These are phyloP conservation scores for Cryptosporidium ubiquitum DNA, from an alignment of 169 alveolate genomes.

Conservation along the genomic window DNA sequence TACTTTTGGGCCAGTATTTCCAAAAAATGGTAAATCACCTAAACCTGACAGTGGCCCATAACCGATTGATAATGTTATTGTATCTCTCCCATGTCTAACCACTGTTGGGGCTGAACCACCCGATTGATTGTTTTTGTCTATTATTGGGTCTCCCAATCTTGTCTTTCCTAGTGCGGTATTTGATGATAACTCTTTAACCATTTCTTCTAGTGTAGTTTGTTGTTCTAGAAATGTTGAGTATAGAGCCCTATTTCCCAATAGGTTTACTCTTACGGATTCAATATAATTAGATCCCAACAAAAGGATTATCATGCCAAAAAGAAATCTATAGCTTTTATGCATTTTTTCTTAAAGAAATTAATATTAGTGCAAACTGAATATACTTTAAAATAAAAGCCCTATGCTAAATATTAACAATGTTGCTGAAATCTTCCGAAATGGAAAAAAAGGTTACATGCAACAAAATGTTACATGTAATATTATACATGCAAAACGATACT, in stretches of 20 bases:
- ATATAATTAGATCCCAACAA: neutral
- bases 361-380: neutral
- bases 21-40: constrained; percentile 70
- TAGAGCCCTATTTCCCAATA: constrained; percentile 22
- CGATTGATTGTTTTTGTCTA: neutral
- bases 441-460: neutral
- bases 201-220: constrained; percentile 53
- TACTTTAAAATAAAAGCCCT: neutral
- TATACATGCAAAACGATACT: constrained; percentile 52
- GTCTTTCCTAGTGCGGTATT: constrained; percentile 43
- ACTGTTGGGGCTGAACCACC: constrained; percentile 60
- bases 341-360: constrained; percentile 1
- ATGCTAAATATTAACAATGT: neutral
- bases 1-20: constrained; percentile 74
- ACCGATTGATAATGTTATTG: constrained; percentile 61
- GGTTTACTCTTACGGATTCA: constrained; percentile 35
- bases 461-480: neutral
- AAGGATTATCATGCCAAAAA: constrained; percentile 7
- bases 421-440: neutral
- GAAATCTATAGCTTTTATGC: neutral
- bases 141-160: constrained; percentile 24
- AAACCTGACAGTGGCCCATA: constrained; percentile 59
- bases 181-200: constrained; percentile 66
- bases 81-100: constrained; percentile 70
- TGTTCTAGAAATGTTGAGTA: constrained; percentile 58